Conservation (phyloP, 345 rosid genomes). For the Arabidopsis arenosa region DNA sequence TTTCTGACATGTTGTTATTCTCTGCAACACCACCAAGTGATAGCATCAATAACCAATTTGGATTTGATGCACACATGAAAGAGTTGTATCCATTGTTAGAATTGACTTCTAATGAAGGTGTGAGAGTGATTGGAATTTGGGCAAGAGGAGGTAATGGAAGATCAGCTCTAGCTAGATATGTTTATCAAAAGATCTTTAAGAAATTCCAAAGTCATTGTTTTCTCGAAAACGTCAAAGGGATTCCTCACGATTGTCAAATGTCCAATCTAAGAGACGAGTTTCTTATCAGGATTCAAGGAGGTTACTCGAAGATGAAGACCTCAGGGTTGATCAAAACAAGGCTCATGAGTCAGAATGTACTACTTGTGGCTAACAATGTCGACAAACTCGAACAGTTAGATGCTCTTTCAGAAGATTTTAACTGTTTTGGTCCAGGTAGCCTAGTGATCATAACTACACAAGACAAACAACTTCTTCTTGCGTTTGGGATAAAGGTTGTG, state of each 20-base stretch:
- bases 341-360: constrained; percentile 27
- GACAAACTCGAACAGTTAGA: constrained; percentile 25
- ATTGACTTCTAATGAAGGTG: constrained; percentile 9
- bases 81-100: constrained; percentile 18
- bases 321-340: constrained; percentile 6
- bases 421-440: constrained; percentile 34
- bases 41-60: constrained; percentile 20
- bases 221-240: constrained; percentile 39
- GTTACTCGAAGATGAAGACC: constrained; percentile 10
- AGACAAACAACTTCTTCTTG: constrained; percentile 31
- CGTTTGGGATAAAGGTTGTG: background rate
- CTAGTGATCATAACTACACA: constrained; percentile 33
- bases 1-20: constrained; percentile 16
- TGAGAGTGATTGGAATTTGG: constrained; percentile 41
- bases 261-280: constrained; percentile 24
- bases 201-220: constrained; percentile 39
- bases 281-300: constrained; percentile 25
- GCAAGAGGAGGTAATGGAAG: constrained; percentile 38
- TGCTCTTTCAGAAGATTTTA: constrained; percentile 20
- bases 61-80: constrained; percentile 33
- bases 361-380: constrained; percentile 31
- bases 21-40: background rate
- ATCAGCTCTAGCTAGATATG: constrained; percentile 37
- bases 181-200: constrained; percentile 31
- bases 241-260: background rate